phyloP scores from a whole-genome alignment of 2,329 filamentous ascomycete genomes.

The Arthrobotrys entomopaga region DNA sequence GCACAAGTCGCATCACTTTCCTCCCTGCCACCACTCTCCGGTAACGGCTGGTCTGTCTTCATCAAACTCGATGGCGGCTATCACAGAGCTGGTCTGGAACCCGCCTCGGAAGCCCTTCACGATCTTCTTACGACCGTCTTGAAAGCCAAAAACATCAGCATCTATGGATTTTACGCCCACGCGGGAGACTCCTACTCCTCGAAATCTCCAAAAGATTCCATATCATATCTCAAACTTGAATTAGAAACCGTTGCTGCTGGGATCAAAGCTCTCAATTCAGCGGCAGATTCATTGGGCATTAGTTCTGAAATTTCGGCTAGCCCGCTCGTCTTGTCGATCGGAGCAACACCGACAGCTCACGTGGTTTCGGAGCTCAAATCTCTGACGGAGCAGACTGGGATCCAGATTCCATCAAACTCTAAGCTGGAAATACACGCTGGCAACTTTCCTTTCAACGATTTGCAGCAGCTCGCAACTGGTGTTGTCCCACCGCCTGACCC shows the following conservation, averaged over 20 bases:
- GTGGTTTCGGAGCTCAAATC: conserved; percentile 54
- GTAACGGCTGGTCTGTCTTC: conserved; percentile 69
- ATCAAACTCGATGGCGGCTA: conserved; percentile 81
- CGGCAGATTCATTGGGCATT: conserved; percentile 60
- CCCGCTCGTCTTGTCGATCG: conserved; percentile 71
- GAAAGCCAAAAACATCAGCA: conserved; percentile 56
- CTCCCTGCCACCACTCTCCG: conserved; percentile 63
- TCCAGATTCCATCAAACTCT: conserved; percentile 60
- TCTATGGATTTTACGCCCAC: conserved; percentile 78
- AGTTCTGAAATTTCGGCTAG: conserved; percentile 26
- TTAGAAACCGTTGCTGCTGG: conserved; percentile 68
- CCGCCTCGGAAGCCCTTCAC: conserved; percentile 59
- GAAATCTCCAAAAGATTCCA: conserved; percentile 68
- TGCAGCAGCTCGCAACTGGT: conserved; percentile 81
- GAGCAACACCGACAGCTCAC: conserved; percentile 77
- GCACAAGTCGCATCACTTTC: conserved; percentile 66
- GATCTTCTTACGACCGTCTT: conserved; percentile 58
- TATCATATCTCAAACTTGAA: conserved; percentile 71
- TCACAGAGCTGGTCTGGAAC: conserved; percentile 73
- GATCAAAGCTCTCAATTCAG: conserved; percentile 59
- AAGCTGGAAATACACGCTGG: conserved; percentile 78
- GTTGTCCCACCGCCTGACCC: conserved; percentile 65
- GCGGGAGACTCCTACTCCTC: conserved; percentile 76
- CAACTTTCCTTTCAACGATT: conserved; percentile 78
- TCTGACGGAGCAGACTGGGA: conserved; percentile 59